These are phyloP conservation scores for Xylariaceae sp. DNA, from an alignment of 2,329 filamentous ascomycete species.

Conservation along the genomic window DNA sequence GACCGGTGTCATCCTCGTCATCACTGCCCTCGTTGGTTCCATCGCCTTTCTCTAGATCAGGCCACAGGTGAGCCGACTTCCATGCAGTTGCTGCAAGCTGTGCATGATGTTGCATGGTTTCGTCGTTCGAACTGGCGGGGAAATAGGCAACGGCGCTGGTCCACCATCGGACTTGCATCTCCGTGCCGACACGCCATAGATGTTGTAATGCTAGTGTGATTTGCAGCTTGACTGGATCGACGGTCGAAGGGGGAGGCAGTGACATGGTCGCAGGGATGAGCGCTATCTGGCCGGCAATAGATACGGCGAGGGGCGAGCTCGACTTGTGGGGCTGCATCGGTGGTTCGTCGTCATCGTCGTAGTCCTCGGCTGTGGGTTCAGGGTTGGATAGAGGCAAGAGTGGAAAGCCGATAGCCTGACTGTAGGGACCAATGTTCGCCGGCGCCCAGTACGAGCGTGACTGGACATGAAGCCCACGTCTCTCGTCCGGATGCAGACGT, in stretches of 20 bases:
- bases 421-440: slow-evolving; percentile 95
- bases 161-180: slow-evolving; percentile 70
- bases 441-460: slow-evolving; percentile 95
- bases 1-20: slow-evolving; percentile 42
- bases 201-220: slow-evolving; percentile 77
- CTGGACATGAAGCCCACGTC: slow-evolving; percentile 76
- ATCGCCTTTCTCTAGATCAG: slow-evolving; percentile 32
- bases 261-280: slow-evolving; percentile 76
- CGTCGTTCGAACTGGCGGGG: slow-evolving; percentile 34
- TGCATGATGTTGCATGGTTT: slow-evolving; percentile 32
- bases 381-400: slow-evolving; percentile 28
- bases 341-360: slow-evolving; percentile 18
- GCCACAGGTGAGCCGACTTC: slow-evolving; percentile 39
- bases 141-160: slow-evolving; percentile 71
- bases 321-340: slow-evolving; percentile 14
- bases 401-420: slow-evolving; percentile 68
- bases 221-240: slow-evolving; percentile 49
- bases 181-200: slow-evolving; percentile 73
- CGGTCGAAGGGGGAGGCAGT: slow-evolving; percentile 37
- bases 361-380: slow-evolving; percentile 7
- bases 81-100: slow-evolving; percentile 44
- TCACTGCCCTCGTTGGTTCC: slow-evolving; percentile 42
- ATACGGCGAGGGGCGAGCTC: slow-evolving; percentile 38
- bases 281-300: slow-evolving; percentile 87
- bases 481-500: slow-evolving; percentile 22